Percentiles rank a stretch among this genome's conserved stretches.
Conservation (phyloP, 1,284 basidiomycete species). For the Ceratobasidium sp. region DNA sequence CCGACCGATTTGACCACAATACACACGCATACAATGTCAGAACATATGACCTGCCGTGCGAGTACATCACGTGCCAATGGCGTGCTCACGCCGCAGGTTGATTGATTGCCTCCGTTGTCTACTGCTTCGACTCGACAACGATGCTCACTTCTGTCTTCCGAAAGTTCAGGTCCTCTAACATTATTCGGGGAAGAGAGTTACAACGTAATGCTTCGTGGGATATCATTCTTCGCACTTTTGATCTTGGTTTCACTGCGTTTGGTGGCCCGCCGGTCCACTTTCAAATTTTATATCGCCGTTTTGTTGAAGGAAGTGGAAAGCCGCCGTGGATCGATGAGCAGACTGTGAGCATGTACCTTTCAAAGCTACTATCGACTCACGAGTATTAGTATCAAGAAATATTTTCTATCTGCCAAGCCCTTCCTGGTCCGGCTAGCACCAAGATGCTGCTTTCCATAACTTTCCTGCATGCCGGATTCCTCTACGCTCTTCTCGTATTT, state of each 20-base stretch:
- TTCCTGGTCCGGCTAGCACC: constrained; percentile 58
- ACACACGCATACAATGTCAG: too few relatives aligned
- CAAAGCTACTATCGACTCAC: neutral
- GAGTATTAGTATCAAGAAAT: constrained; percentile 50
- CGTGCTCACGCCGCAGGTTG: too few relatives aligned
- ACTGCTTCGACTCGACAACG: too few relatives aligned
- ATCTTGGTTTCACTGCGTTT: constrained; percentile 47
- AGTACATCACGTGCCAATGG: too few relatives aligned
- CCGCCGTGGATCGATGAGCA: constrained; percentile 44
- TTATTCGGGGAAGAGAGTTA: too few relatives aligned
- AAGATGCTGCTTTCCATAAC: constrained; percentile 57
- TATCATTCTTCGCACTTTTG: constrained; percentile 39
- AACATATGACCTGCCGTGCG: too few relatives aligned
- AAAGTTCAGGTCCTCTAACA: too few relatives aligned
- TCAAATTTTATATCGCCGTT: constrained; percentile 45
- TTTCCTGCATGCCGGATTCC: constrained; percentile 53
- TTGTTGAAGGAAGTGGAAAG: constrained; percentile 42
- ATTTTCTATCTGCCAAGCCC: constrained; percentile 58
- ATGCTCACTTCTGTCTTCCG: too few relatives aligned
- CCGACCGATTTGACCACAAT: too few relatives aligned
- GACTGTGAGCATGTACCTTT: constrained; percentile 35
- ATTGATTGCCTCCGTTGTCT: too few relatives aligned
- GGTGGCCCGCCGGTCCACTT: constrained; percentile 47
- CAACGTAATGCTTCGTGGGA: too few relatives aligned
- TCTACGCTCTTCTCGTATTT: constrained; percentile 55